These are phyloP conservation scores for Garcia nutans DNA, from an alignment of 345 rosid species.

Conservation along the genomic window DNA sequence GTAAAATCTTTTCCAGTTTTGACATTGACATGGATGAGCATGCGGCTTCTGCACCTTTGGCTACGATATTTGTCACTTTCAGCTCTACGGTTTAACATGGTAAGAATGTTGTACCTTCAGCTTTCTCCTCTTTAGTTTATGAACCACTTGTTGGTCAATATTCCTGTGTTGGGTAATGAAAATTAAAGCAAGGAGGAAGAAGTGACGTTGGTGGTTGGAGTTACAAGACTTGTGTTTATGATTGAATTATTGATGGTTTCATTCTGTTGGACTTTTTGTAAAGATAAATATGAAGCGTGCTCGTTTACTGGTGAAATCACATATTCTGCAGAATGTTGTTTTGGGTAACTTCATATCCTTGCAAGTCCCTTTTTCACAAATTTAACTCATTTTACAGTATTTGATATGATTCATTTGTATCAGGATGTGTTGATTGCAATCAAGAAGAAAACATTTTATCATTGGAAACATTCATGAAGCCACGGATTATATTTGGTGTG, in stretches of 20 bases:
- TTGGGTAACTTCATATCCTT: slow-evolving; percentile 46
- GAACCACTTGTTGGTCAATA: neutral
- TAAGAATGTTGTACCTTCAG: slow-evolving; percentile 29
- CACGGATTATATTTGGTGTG: slow-evolving; percentile 70
- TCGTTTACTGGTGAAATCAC: slow-evolving; percentile 71
- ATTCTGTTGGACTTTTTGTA: slow-evolving; percentile 19
- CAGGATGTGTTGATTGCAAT: slow-evolving; percentile 84
- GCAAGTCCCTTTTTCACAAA: slow-evolving; percentile 4
- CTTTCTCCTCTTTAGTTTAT: slow-evolving; percentile 12
- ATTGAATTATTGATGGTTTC: slow-evolving; percentile 3
- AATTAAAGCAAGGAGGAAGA: too few species aligned
- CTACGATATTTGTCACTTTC: slow-evolving; percentile 80
- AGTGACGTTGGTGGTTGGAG: neutral
- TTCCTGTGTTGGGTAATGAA: neutral
- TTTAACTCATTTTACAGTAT: neutral
- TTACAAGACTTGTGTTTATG: neutral
- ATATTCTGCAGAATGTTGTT: slow-evolving; percentile 51
- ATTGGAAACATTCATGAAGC: slow-evolving; percentile 80
- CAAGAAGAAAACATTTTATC: slow-evolving; percentile 65
- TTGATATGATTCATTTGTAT: slow-evolving; percentile 9
- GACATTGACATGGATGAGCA: slow-evolving; percentile 69
- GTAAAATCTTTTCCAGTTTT: slow-evolving; percentile 65
- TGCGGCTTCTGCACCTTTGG: slow-evolving; percentile 85
- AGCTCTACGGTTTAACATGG: slow-evolving; percentile 67
- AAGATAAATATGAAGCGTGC: slow-evolving; percentile 98